Percentiles rank a stretch among this genome's conserved stretches.
Evolutionary conservation across 495 filamentous ascomycete genomes (phyloP).

Genomic region (Tuber umbilicatum): DNA sequence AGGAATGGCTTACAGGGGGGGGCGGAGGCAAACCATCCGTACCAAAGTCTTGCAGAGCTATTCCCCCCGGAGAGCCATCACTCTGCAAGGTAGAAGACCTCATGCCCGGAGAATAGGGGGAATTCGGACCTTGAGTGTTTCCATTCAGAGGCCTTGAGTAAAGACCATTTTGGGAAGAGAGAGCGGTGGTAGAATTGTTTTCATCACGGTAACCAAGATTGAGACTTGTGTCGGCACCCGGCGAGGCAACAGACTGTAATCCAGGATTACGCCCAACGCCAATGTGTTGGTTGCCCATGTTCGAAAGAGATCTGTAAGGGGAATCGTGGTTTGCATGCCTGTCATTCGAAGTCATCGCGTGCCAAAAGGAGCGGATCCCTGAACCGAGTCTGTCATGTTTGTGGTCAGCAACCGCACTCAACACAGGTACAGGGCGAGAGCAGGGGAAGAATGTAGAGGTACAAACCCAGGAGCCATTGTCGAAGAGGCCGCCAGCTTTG

Average conservation of each 20-base stretch:
- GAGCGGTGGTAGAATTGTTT: slow-evolving; percentile 51
- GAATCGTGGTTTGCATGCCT: slow-evolving; percentile 79
- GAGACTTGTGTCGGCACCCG: slow-evolving; percentile 67
- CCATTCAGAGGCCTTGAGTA: slow-evolving; percentile 48
- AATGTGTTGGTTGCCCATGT: slow-evolving; percentile 69
- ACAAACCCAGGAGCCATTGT: slow-evolving; percentile 2
- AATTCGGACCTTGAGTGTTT: slow-evolving; percentile 54
- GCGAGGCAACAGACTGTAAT: slow-evolving; percentile 70
- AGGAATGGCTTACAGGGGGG: slow-evolving; percentile 80
- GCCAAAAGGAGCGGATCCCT: slow-evolving; percentile 79
- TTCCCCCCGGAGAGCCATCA: slow-evolving; percentile 64
- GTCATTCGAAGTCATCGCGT: slow-evolving; percentile 79
- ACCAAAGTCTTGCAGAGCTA: slow-evolving; percentile 93
- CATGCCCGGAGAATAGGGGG: slow-evolving; percentile 87
- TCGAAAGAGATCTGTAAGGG: slow-evolving; percentile 61
- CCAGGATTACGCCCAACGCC: slow-evolving; percentile 58
- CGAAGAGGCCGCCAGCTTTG: background rate
- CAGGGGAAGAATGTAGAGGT: background rate
- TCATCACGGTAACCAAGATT: slow-evolving; percentile 69
- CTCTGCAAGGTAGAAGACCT: slow-evolving; percentile 58
- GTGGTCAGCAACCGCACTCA: background rate
- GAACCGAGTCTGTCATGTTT: slow-evolving; percentile 50
- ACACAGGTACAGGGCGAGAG: background rate
- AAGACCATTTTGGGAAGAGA: slow-evolving; percentile 46
- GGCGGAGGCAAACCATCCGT: slow-evolving; percentile 77